Base-by-base conservation (phyloP, 1,284 basidiomycete species). In the Ganoderma resinaceum region DNA sequence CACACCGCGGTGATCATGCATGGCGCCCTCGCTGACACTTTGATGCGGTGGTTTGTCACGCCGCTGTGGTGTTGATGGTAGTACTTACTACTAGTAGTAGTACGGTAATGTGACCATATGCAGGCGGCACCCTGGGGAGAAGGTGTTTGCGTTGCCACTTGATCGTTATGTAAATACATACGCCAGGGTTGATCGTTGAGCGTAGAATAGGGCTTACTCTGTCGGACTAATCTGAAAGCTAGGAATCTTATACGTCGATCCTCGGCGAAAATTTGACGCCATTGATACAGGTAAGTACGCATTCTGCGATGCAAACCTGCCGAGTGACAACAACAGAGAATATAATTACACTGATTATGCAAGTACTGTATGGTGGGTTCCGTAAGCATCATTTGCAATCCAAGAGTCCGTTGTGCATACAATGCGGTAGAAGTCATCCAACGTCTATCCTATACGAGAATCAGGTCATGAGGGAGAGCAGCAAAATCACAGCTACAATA, bases 401-500 rank as follows among this genome's bases (percentile, higher is more conserved):
- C 52, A 18, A 33, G 14, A 3, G 52, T 55, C 52, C 52, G 29
- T 20, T 6, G 7, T 33, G 31, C 14, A 14, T 26, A 52, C 46
- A 9, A 52, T 52, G 0, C n/a, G 46, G 46, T 14, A 14, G 46
- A 23, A 12, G 14, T 52, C 23, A 52, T 55, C 52, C 52, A 18
- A 31, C 14, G 8, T 20, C 52, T 33, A 20, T 31, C 52, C 14
- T 7, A 55, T 53, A 53, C 29, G 18, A 20, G 33, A 55, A 31
- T 20, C 52, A 33, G 29, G 52, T 33, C 31, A 55, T 18, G 29
- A 55, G 29, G 31, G 26, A 29, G 18, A 14, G 29, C 16, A 18
- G 16, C 29, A 14, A 18, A 5, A 55, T 11, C 29, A 6, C 14
- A 2, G 52, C 52, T 65, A 72, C 8, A 72, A 33, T 0, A 61